These are phyloP conservation scores for Phytopythium delawarense DNA, from an alignment of 352 stramenopile genomes.

Conservation along the genomic window DNA sequence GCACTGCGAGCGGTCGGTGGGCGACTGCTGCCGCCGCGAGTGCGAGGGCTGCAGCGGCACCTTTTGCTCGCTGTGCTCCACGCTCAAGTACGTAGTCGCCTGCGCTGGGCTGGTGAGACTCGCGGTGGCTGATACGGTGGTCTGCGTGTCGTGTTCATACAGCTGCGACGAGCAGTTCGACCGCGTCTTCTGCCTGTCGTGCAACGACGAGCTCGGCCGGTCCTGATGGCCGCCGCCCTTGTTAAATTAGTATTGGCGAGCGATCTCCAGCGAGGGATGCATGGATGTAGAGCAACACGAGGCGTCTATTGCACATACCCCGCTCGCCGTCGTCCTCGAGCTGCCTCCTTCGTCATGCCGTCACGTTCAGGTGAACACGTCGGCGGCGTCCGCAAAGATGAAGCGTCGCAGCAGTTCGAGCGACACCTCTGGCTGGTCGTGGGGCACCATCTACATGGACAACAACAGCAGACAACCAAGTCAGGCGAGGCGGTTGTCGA, in stretches of 20 bases:
- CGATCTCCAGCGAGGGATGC: neutral
- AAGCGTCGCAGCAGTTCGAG: conserved; percentile 52
- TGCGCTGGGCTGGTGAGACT: neutral
- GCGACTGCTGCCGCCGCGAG: conserved; percentile 52
- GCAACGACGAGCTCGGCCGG: conserved; percentile 40
- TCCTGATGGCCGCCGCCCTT: conserved; percentile 7
- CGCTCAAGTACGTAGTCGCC: conserved; percentile 53
- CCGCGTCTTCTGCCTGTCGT: conserved; percentile 73
- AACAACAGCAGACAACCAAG: neutral
- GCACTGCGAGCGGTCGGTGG: conserved; percentile 63
- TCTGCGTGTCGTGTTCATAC: neutral
- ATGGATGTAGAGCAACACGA: conserved; percentile 4
- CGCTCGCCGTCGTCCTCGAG: neutral
- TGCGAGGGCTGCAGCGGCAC: conserved; percentile 45
- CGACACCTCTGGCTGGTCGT: conserved; percentile 51
- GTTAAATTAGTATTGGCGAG: conserved; percentile 11
- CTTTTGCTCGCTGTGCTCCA: conserved; percentile 82
- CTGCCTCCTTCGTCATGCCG: neutral
- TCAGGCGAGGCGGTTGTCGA: neutral
- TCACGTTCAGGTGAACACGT: conserved; percentile 31
- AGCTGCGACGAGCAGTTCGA: conserved; percentile 76
- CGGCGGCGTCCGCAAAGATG: conserved; percentile 11
- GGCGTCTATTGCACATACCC: neutral
- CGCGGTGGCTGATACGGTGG: neutral
- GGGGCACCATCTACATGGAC: conserved; percentile 63